These are phyloP conservation scores for Abrus pulchellus DNA, from an alignment of 306 rosid species.

Conservation along the genomic window DNA sequence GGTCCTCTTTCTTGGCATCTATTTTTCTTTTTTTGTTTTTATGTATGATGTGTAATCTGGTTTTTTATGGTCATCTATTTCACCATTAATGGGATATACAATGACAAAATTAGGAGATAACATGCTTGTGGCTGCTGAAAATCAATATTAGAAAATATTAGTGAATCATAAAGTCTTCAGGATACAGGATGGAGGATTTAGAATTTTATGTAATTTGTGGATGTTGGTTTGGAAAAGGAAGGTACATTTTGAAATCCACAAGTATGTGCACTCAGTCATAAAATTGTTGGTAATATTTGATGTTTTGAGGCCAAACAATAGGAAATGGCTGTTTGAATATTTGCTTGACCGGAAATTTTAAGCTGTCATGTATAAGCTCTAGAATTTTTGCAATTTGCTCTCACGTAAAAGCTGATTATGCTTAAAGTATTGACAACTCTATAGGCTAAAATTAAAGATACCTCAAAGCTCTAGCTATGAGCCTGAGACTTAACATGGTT, in stretches of 20 bases:
- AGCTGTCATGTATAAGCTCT: not conserved
- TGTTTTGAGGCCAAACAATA: constrained; percentile 1
- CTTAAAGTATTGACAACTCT: not conserved
- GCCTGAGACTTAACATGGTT: not conserved
- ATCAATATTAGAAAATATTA: constrained; percentile 6
- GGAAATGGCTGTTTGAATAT: not conserved
- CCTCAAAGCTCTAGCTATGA: not conserved
- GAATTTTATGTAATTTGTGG: not conserved
- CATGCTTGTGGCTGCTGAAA: constrained; percentile 24
- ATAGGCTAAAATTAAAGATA: not conserved
- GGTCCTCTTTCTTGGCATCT: constrained; percentile 2
- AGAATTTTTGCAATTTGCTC: constrained; percentile 2
- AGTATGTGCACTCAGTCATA: not conserved
- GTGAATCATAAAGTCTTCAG: constrained; percentile 1
- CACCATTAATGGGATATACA: constrained; percentile 2
- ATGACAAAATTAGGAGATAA: not conserved
- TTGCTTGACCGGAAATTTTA: constrained; percentile 12
- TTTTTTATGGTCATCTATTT: constrained; percentile 5
- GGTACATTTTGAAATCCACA: not conserved
- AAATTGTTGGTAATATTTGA: not conserved
- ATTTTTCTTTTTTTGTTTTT: constrained; percentile 14
- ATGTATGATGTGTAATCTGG: constrained; percentile 10
- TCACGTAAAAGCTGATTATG: not conserved
- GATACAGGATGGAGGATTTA: not conserved
- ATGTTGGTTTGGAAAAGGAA: constrained; percentile 1